Conservation (phyloP, 345 rosid species). For the Bruguiera gymnorhiza region DNA sequence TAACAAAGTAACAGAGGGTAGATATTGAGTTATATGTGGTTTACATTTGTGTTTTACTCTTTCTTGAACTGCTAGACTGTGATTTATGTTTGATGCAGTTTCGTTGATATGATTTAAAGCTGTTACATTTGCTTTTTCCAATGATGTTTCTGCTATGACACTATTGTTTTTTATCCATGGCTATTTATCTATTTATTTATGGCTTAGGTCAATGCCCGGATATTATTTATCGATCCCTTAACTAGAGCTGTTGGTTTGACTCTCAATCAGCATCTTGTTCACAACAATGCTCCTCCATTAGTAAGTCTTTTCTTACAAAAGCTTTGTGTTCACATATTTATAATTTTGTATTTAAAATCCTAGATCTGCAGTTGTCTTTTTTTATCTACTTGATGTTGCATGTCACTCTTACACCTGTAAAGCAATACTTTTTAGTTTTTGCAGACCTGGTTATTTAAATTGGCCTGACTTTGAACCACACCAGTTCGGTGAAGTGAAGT, state of each 20-base stretch:
- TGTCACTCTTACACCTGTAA: not conserved
- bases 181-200: conserved; percentile 12
- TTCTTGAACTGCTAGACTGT: not conserved
- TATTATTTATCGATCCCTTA: conserved; percentile 84
- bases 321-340: not conserved
- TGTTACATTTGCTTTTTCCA: not conserved
- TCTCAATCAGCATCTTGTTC: conserved; percentile 76
- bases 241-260: conserved; percentile 96
- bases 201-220: conserved; percentile 80
- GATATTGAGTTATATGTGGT: not conserved
- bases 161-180: not conserved
- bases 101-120: not conserved
- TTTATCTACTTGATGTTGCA: not conserved
- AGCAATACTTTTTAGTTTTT: not conserved
- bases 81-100: not conserved
- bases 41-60: not conserved
- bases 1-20: not conserved
- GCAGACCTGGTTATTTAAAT: not conserved
- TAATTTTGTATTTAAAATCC: conserved; percentile 5
- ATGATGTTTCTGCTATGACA: not conserved
- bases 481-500: not conserved
- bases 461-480: not conserved
- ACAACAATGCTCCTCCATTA: conserved; percentile 65
- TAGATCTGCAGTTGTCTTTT: conserved; percentile 7
- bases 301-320: conserved; percentile 41